These are phyloP conservation scores for Salix viminalis DNA, from an alignment of 345 rosid genomes.

Conservation along the genomic window DNA sequence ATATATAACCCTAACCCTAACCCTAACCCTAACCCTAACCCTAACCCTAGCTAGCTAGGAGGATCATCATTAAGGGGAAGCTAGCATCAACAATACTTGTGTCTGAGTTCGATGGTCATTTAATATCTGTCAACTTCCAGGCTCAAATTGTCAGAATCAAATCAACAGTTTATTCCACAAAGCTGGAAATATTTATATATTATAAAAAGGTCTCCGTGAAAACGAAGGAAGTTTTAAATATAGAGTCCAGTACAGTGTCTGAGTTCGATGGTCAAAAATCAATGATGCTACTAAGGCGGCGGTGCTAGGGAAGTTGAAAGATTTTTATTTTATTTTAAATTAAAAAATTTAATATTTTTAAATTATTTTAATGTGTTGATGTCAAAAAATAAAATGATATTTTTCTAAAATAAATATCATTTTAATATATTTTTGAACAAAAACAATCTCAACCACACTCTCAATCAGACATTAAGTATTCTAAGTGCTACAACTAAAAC, in stretches of 20 bases:
- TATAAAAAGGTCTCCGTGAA: slow-evolving; percentile 11
- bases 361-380: too few relatives aligned
- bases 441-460: background rate
- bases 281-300: slow-evolving; percentile 10
- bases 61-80: slow-evolving; percentile 19
- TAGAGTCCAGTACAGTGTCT: background rate
- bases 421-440: too few relatives aligned
- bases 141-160: slow-evolving; percentile 10
- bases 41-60: background rate
- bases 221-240: slow-evolving; percentile 16
- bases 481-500: background rate
- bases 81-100: slow-evolving; percentile 12
- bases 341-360: too few relatives aligned
- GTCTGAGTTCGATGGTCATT: background rate
- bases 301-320: too few relatives aligned
- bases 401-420: too few relatives aligned
- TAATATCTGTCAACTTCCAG: too few relatives aligned
- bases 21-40: slow-evolving; percentile 3
- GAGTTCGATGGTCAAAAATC: slow-evolving; percentile 21
- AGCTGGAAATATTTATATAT: slow-evolving; percentile 7
- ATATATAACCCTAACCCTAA: slow-evolving; percentile 20
- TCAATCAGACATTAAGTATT: fast-evolving
- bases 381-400: too few relatives aligned
- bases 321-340: too few relatives aligned
- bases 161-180: slow-evolving; percentile 27